Evolutionary conservation across 108 stramenopile genomes (phyloP), one percentile per base, ranked within the genome.

Genomic region (Skeletonema tropicum): DNA sequence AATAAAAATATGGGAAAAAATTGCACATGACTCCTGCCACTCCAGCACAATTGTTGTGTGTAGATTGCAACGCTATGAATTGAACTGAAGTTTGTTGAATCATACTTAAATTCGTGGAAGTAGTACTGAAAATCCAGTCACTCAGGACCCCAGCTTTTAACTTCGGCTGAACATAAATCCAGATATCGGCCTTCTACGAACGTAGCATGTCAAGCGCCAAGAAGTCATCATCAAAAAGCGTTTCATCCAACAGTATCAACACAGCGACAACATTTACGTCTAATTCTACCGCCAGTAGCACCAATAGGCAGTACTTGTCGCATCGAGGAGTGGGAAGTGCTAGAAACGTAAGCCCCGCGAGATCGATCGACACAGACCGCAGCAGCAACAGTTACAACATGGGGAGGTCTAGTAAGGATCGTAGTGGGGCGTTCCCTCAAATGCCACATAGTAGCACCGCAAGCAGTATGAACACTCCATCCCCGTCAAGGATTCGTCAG

Each of bases 361-460:
- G 61, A 23, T 36, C 61, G 32, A 33, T 62, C 33, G 30, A 60
- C 30, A 32, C 29, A 32, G 14, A 3, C 19, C 14, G 59, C 59
- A 60, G 59, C 59, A 17, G 6, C 61, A 62, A 21, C 31, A 19
- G 36, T 33, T 19, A 62, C 12, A 38, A 23, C 35, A 62, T 38
- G 61, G 61, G 39, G 12, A 33, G 61, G 61, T 55, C 52, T 23
- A 23, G 7, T 6, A 62, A 33, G 23, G 71, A 72, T 63, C 71
- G 71, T 12, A 72, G 71, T 29, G 71, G 71, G 1, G 71, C 71
- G 7, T 72, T 72, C 62, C 71, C 71, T 19, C 71, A 72, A 48
- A 35, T 63, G 29, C 71, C 61, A 12, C 35, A 32, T 23, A 33
- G 19, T 23, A 30, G 31, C 29, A 30, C n/a, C 26, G 38, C 52